A percentile compares a stretch with the other conserved stretches of the same genome.
Conservation (phyloP, 2,329 filamentous ascomycete genomes). For the Penicillium sp. region DNA sequence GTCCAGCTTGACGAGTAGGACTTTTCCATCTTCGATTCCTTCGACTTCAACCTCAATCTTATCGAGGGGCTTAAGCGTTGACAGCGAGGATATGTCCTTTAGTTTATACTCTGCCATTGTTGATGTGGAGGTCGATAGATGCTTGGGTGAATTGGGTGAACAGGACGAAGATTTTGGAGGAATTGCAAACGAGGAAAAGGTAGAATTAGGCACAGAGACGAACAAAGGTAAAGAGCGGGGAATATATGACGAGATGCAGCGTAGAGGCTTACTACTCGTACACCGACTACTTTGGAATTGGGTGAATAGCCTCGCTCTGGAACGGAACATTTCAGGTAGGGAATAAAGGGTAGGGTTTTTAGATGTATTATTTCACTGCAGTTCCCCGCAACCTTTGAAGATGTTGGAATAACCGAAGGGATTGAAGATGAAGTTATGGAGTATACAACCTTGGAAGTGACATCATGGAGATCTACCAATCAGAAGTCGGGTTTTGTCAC, state of each 20-base stretch:
- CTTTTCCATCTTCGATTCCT: slow-evolving; percentile 81
- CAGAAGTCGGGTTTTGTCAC: slow-evolving; percentile 14
- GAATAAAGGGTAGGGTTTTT: not conserved
- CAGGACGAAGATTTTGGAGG: not conserved
- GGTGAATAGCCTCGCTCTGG: not conserved
- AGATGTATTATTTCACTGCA: not conserved
- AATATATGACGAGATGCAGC: slow-evolving; percentile 6
- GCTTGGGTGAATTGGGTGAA: not conserved
- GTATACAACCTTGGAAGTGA: slow-evolving; percentile 8
- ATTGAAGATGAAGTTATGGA: not conserved
- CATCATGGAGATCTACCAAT: slow-evolving; percentile 21
- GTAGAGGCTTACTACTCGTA: not conserved
- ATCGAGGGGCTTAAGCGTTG: slow-evolving; percentile 71
- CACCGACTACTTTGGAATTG: not conserved
- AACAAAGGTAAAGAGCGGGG: not conserved
- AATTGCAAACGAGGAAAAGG: not conserved
- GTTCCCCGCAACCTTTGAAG: not conserved
- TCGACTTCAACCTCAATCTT: slow-evolving; percentile 91
- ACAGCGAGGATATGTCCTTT: slow-evolving; percentile 72
- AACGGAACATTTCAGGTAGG: not conserved
- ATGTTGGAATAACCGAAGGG: not conserved
- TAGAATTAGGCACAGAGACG: not conserved
- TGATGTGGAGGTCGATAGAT: slow-evolving; percentile 14
- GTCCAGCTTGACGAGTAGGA: slow-evolving; percentile 78
- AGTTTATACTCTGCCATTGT: slow-evolving; percentile 55